Evolutionary conservation across 2,329 filamentous ascomycete genomes (phyloP).

Genomic region (Parafenestella ontariensis): DNA sequence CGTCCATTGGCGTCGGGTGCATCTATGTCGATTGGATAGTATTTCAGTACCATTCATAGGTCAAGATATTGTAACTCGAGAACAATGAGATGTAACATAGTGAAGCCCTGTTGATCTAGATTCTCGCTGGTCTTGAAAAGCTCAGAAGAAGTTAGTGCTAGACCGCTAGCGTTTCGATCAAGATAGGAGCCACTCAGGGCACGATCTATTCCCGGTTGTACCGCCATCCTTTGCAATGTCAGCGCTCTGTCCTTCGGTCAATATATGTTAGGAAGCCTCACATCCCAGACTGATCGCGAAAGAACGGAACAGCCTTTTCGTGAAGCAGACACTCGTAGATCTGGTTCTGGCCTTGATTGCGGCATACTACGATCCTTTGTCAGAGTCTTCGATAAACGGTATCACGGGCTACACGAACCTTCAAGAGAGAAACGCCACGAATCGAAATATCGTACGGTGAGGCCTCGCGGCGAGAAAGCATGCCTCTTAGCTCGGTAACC

Average conservation of each 20-base stretch:
- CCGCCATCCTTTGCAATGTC: neutral
- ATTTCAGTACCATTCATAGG: slow-evolving; percentile 4
- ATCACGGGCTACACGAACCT: neutral
- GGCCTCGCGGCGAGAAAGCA: neutral
- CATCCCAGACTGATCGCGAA: slow-evolving; percentile 8
- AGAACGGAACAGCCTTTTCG: slow-evolving; percentile 5
- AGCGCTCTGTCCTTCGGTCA: neutral
- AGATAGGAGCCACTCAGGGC: slow-evolving; percentile 1
- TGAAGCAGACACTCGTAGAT: slow-evolving; percentile 5
- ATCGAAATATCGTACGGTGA: slow-evolving; percentile 3
- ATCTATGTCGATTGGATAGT: slow-evolving; percentile 6
- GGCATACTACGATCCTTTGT: slow-evolving; percentile 3
- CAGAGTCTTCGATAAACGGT: neutral
- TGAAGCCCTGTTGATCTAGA: slow-evolving; percentile 11
- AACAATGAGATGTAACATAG: slow-evolving; percentile 7
- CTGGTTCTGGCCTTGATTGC: slow-evolving; percentile 6
- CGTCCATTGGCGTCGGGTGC: slow-evolving; percentile 9
- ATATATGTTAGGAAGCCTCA: neutral
- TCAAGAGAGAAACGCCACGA: neutral
- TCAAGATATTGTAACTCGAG: neutral
- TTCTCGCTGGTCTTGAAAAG: slow-evolving; percentile 1
- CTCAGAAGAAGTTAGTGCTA: neutral
- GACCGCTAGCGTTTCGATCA: slow-evolving; percentile 1
- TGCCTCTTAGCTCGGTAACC: neutral
- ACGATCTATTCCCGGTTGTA: slow-evolving; percentile 10